Evolutionary conservation across 106 monocot genomes (phyloP).

Genomic region (Platanthera guangdongensis): DNA sequence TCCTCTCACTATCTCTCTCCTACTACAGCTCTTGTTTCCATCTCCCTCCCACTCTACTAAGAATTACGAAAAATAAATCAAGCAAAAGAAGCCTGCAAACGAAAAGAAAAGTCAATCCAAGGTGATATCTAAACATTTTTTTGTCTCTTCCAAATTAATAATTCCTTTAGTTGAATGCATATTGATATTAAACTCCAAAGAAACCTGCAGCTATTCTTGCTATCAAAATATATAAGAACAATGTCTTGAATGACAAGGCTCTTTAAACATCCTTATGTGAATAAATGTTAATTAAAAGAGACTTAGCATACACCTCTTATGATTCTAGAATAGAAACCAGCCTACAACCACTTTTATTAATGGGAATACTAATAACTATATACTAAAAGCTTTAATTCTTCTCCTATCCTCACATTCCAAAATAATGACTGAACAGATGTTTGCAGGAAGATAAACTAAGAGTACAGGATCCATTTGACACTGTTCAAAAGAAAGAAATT

Average conservation of each 20-base stretch:
- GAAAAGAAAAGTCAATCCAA: no score
- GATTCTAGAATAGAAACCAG: conserved; percentile 1
- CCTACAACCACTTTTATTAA: not conserved
- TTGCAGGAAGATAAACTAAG: no score
- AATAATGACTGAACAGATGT: not conserved
- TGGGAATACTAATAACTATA: not conserved
- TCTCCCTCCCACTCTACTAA: no score
- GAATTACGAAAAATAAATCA: no score
- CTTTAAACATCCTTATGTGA: not conserved
- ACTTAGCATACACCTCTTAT: not conserved
- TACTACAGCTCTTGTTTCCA: no score
- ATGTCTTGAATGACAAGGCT: not conserved
- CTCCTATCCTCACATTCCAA: not conserved
- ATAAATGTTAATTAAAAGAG: not conserved
- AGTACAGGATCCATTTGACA: no score
- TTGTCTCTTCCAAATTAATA: not conserved
- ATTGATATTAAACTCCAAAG: not conserved
- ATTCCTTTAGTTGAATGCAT: not conserved
- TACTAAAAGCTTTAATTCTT: not conserved
- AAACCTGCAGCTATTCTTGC: not conserved
- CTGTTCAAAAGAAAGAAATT: not conserved
- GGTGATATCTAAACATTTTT: no score
- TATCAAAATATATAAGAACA: not conserved
- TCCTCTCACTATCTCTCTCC: no score
- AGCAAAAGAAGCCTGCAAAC: no score